phyloP scores from a whole-genome alignment of 2,329 filamentous ascomycete genomes.

The Fusarium nodosum region DNA sequence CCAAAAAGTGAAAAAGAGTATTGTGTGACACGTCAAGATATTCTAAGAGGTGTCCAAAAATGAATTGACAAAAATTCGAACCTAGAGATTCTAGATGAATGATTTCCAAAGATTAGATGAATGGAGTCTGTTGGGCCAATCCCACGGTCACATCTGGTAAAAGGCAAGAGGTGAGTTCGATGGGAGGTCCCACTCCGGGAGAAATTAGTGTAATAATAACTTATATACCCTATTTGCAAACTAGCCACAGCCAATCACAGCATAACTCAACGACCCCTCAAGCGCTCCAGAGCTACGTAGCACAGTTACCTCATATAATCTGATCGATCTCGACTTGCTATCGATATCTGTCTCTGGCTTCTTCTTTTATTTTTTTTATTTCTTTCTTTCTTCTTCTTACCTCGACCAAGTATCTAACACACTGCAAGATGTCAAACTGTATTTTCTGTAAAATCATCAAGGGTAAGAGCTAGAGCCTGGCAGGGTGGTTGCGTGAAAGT shows the following conservation, averaged over 20 bases:
- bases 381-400: not conserved
- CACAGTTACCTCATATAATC: slow-evolving; percentile 9
- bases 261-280: slow-evolving; percentile 10
- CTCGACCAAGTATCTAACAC: not conserved
- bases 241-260: slow-evolving; percentile 4
- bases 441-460: slow-evolving; percentile 99
- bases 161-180: slow-evolving; percentile 83
- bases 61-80: slow-evolving; percentile 58
- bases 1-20: not conserved
- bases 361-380: too few relatives aligned
- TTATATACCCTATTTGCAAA: slow-evolving; percentile 35
- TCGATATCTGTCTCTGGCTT: not conserved
- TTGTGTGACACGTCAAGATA: accelerated
- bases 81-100: slow-evolving; percentile 56
- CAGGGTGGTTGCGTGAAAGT: slow-evolving; percentile 4
- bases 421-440: slow-evolving; percentile 65
- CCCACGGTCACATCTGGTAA: slow-evolving; percentile 84
- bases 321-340: slow-evolving; percentile 3
- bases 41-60: not conserved
- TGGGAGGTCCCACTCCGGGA: slow-evolving; percentile 77
- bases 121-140: slow-evolving; percentile 66
- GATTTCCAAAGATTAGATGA: slow-evolving; percentile 66
- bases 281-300: slow-evolving; percentile 3
- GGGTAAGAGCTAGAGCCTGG: slow-evolving; percentile 63
- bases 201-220: not conserved